Conservation (phyloP, 257 asterid species). For the Petunia axillaris region DNA sequence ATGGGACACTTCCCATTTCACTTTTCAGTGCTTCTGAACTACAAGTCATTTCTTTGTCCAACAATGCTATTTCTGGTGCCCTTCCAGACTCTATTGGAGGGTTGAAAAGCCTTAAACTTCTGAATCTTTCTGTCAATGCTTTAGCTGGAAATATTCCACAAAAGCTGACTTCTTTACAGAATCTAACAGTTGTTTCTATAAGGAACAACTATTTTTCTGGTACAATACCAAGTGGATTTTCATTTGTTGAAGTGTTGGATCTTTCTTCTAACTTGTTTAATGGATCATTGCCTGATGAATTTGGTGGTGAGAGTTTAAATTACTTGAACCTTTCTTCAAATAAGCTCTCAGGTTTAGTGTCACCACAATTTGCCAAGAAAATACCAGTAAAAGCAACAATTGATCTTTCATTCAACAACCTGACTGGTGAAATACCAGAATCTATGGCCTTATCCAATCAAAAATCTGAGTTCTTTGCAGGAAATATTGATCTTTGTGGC, state of each 20-base stretch:
- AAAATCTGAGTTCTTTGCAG: conserved; percentile 63
- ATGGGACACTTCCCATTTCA: conserved; percentile 67
- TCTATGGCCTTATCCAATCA: conserved; percentile 55
- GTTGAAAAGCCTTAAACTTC: conserved; percentile 37
- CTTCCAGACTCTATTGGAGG: conserved; percentile 40
- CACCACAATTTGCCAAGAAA: conserved; percentile 54
- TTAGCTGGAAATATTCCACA: conserved; percentile 60
- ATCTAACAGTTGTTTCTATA: conserved; percentile 59
- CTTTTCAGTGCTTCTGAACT: conserved; percentile 68
- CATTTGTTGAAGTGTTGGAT: conserved; percentile 54
- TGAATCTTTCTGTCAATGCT: conserved; percentile 66
- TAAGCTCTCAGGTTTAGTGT: conserved; percentile 62
- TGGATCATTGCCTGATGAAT: conserved; percentile 70
- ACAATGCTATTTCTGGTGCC: conserved; percentile 55
- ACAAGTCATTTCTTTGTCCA: conserved; percentile 52
- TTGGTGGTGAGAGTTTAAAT: conserved; percentile 60
- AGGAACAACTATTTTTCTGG: conserved; percentile 62
- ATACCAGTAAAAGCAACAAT: conserved; percentile 62
- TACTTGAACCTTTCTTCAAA: conserved; percentile 82
- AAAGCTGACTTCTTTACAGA: conserved; percentile 40
- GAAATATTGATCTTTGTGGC: conserved; percentile 78
- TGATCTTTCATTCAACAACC: conserved; percentile 79
- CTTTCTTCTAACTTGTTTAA: conserved; percentile 65
- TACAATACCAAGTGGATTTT: conserved; percentile 49
- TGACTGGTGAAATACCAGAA: conserved; percentile 80